These are phyloP conservation scores for Chaetoceros tenuissimus DNA, from an alignment of 108 stramenopile species.

Conservation along the genomic window DNA sequence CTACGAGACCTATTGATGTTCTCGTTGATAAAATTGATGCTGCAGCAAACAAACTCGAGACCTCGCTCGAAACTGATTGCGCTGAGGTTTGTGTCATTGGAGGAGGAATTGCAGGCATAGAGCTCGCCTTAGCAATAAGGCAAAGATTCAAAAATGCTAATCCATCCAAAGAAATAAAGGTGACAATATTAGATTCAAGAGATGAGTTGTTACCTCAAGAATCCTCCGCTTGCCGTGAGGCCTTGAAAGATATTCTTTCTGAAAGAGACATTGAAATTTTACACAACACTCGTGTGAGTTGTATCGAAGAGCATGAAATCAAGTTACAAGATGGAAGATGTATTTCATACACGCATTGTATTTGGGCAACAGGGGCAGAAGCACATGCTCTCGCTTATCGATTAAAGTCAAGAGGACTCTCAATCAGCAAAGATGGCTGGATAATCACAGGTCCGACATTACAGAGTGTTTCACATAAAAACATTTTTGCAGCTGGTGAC, in stretches of 20 bases:
- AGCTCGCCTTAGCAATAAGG: conserved; percentile 79
- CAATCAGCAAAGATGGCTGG: conserved; percentile 61
- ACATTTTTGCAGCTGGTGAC: conserved; percentile 83
- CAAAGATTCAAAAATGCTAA: conserved; percentile 41
- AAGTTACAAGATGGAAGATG: conserved; percentile 10
- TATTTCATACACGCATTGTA: conserved; percentile 56
- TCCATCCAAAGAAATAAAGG: conserved; percentile 16
- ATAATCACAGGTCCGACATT: conserved; percentile 60
- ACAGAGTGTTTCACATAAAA: conserved; percentile 70
- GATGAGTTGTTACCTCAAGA: conserved; percentile 46
- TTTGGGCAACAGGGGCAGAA: conserved; percentile 85
- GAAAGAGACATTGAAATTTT: conserved; percentile 48
- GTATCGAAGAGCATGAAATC: conserved; percentile 20
- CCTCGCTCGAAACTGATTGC: not conserved
- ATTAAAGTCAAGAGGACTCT: conserved; percentile 30
- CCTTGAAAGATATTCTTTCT: conserved; percentile 27
- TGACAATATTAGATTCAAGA: conserved; percentile 61
- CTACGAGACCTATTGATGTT: conserved; percentile 77
- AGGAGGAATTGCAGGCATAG: conserved; percentile 93
- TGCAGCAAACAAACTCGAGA: conserved; percentile 17
- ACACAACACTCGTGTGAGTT: conserved; percentile 36
- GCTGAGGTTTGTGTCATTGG: conserved; percentile 82
- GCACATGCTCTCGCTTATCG: conserved; percentile 41
- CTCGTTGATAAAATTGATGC: conserved; percentile 48
- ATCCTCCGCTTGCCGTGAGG: conserved; percentile 28